Evolutionary conservation across 306 rosid species (phyloP).

Genomic region (Astragalus membranaceus): DNA sequence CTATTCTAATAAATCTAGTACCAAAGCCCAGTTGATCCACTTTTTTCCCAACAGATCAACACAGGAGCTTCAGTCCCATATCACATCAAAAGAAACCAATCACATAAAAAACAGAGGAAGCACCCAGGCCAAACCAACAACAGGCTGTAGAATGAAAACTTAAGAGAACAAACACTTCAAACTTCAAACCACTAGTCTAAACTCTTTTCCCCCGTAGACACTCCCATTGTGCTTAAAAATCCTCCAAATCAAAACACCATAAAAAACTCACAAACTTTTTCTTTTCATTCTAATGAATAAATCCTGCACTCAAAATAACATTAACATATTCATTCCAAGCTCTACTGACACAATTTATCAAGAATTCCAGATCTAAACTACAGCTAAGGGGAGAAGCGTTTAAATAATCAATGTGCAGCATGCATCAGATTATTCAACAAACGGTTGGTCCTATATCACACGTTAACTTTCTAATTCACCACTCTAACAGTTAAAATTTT

Average conservation of each 20-base stretch:
- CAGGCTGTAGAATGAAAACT: background rate
- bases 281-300: background rate
- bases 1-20: background rate
- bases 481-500: background rate
- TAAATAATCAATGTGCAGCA: background rate
- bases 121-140: background rate
- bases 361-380: slow-evolving; percentile 19
- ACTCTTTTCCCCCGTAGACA: background rate
- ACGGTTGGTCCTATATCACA: slow-evolving; percentile 12
- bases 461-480: background rate
- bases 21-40: background rate
- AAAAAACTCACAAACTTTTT: background rate
- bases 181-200: background rate
- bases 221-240: background rate
- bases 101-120: slow-evolving; percentile 1
- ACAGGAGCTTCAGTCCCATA: background rate
- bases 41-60: slow-evolving; percentile 7
- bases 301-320: background rate
- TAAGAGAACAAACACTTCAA: slow-evolving; percentile 1
- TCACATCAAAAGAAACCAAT: background rate
- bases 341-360: background rate
- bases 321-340: background rate
- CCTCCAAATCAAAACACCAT: background rate
- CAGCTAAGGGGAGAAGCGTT: background rate
- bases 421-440: slow-evolving; percentile 5